Evolutionary conservation across 176 grass and related monocot genomes (phyloP).

Genomic region (Oryza nivara): DNA sequence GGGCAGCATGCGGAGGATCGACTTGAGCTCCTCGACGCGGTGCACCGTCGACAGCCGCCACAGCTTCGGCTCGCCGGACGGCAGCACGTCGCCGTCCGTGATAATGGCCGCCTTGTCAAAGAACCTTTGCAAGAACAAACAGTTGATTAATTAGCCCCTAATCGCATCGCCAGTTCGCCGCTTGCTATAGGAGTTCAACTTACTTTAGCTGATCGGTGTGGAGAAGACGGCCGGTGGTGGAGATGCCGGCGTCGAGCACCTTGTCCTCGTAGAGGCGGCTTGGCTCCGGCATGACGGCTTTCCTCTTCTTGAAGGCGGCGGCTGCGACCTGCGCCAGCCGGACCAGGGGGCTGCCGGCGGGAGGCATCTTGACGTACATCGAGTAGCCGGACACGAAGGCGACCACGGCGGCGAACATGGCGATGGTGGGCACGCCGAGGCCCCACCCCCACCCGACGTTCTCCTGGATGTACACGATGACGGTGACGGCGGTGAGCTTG

Average conservation of each 20-base stretch:
- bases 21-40: slow-evolving; percentile 88
- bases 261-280: slow-evolving; percentile 63
- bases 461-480: slow-evolving; percentile 68
- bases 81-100: slow-evolving; percentile 52
- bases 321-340: slow-evolving; percentile 54
- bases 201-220: slow-evolving; percentile 78
- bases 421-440: slow-evolving; percentile 61
- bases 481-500: slow-evolving; percentile 53
- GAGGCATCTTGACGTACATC: slow-evolving; percentile 59
- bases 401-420: slow-evolving; percentile 56
- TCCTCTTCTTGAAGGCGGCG: slow-evolving; percentile 67
- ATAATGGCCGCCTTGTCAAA: slow-evolving; percentile 79
- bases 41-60: slow-evolving; percentile 85
- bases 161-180: neutral
- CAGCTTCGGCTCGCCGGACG: slow-evolving; percentile 57
- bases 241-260: slow-evolving; percentile 64
- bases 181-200: neutral
- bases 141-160: neutral
- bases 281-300: slow-evolving; percentile 24
- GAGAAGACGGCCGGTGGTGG: slow-evolving; percentile 59
- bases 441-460: slow-evolving; percentile 78
- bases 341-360: slow-evolving; percentile 64
- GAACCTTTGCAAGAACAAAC: slow-evolving; percentile 36
- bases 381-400: slow-evolving; percentile 64
- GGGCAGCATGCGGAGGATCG: slow-evolving; percentile 76